Conservation (phyloP, 78 protist genomes). For the Dictyostelium discoideum region DNA sequence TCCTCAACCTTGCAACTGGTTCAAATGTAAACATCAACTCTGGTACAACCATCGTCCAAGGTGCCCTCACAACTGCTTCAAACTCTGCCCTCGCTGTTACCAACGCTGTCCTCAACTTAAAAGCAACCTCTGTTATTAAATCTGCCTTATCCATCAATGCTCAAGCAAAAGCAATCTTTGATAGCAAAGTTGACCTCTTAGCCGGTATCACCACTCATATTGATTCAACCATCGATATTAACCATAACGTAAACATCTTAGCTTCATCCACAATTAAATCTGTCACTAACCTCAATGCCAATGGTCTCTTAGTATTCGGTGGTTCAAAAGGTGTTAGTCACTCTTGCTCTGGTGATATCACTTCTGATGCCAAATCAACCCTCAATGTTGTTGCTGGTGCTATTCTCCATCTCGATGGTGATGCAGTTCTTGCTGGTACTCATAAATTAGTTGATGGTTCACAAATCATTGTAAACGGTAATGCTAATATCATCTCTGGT, state of each 20-base stretch:
- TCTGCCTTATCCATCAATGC: neutral
- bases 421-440: conserved; percentile 7
- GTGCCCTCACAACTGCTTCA: neutral
- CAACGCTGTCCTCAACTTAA: conserved; percentile 29
- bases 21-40: conserved; percentile 28
- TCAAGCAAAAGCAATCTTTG: conserved; percentile 2
- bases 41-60: conserved; percentile 25
- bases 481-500: conserved; percentile 16
- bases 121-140: neutral
- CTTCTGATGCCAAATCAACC: conserved; percentile 26
- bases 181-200: neutral
- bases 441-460: conserved; percentile 23
- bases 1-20: neutral
- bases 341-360: neutral
- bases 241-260: neutral
- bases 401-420: conserved; percentile 24
- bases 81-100: conserved; percentile 25
- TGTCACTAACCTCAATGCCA: neutral
- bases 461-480: conserved; percentile 17
- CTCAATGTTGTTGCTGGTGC: conserved; percentile 14
- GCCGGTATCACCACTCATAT: conserved; percentile 22
- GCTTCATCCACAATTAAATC: conserved; percentile 15
- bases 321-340: conserved; percentile 6
- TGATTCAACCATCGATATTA: neutral
- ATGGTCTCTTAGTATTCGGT: neutral